These are phyloP conservation scores for Epichloe gansuensis DNA, from an alignment of 2,329 filamentous ascomycete genomes.

Conservation along the genomic window DNA sequence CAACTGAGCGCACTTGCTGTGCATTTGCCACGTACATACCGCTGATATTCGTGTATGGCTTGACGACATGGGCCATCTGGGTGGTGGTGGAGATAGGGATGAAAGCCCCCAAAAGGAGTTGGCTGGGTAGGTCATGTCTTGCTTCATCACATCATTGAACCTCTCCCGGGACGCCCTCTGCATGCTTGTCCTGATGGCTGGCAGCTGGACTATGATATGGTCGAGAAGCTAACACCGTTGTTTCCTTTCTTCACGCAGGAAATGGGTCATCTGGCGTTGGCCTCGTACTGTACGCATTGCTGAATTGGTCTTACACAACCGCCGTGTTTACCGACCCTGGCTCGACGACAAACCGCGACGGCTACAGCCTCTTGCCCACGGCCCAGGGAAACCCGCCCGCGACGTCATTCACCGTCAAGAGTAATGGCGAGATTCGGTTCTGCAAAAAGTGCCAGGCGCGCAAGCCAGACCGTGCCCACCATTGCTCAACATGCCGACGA, in stretches of 20 bases:
- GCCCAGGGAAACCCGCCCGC: slow-evolving; percentile 32
- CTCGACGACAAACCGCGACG: slow-evolving; percentile 47
- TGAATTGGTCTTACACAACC: slow-evolving; percentile 81
- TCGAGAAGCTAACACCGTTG: not conserved
- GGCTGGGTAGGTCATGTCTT: slow-evolving; percentile 37
- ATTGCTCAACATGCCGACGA: slow-evolving; percentile 87
- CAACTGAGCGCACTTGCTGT: slow-evolving; percentile 75
- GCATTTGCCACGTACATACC: slow-evolving; percentile 68
- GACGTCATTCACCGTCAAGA: slow-evolving; percentile 82
- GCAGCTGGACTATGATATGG: not conserved
- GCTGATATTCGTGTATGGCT: slow-evolving; percentile 73
- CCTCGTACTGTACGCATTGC: slow-evolving; percentile 58
- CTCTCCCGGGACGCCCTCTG: not conserved
- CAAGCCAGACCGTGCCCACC: slow-evolving; percentile 91
- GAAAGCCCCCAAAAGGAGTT: slow-evolving; percentile 35
- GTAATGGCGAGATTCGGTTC: slow-evolving; percentile 72
- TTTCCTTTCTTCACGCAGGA: slow-evolving; percentile 25
- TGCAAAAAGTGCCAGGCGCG: slow-evolving; percentile 95
- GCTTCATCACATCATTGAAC: not conserved
- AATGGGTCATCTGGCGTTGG: slow-evolving; percentile 47
- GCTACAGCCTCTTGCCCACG: slow-evolving; percentile 75
- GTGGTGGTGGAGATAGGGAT: slow-evolving; percentile 65
- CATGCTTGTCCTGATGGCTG: not conserved
- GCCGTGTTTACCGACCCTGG: slow-evolving; percentile 91
- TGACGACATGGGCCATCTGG: slow-evolving; percentile 92